Evolutionary conservation across 441 rosid genomes (phyloP), one percentile per base, ranked within the genome.

Genomic region (Jatropha podagrica): DNA sequence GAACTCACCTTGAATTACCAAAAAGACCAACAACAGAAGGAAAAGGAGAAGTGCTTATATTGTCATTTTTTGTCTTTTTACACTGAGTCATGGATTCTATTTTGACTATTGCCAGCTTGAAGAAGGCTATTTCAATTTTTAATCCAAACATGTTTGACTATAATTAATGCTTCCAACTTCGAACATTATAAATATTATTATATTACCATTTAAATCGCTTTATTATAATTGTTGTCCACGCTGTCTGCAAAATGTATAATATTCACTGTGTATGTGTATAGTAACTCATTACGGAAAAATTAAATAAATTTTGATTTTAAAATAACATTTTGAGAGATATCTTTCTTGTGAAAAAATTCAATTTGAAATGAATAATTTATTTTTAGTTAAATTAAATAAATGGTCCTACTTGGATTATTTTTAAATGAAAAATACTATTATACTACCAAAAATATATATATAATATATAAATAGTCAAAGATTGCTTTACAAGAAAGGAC

Each of bases 41-140:
- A 23, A 40, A 68, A 6, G 32, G 32, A 32, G 32, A 32, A 32
- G 32, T 32, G 2, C 32, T 27, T 51, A 14, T 51, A 15, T 41
- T 41, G 68, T 41, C 68, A 48, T 23, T 71, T 71, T 41, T 72
- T 72, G 3, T 27, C 67, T 46, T 72, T 72, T 72, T 72, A 26
- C 59, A 40, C 74, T 14, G 20, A 40, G 32, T 23, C 38, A 41
- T 58, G 74, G 74, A 59, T 59, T 71, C 65, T 52, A n/a, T 58
- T n/a, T 71, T 70, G 49, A 70, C 73, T 54, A 4, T 5, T 27
- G 1, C 65, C 12, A 55, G 17, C 62, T 54, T 54, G 8, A 32
- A 12, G 4, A 7, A 0, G 56, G n/a, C 56, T 15, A 15, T 52
- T 68, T 15, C 23, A 32, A 9, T 26, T 69, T 69, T 37, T 37